phyloP scores from a whole-genome alignment of 495 filamentous ascomycete genomes.

The Peziza echinospora region DNA sequence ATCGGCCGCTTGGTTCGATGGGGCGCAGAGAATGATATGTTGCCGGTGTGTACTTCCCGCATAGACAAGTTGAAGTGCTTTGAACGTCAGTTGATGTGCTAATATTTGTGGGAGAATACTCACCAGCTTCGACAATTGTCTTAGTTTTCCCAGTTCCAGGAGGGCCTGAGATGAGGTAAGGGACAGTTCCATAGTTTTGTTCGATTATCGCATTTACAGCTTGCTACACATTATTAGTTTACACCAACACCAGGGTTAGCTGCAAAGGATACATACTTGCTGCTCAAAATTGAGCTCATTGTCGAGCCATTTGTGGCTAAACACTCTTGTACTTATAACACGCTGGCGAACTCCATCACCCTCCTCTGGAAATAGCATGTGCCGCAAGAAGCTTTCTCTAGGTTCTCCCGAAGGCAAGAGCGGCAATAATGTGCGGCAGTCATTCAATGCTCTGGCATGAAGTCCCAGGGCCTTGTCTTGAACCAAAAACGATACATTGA shows the following conservation, averaged over 20 bases:
- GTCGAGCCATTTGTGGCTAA: constrained; percentile 22
- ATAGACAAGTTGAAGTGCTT: constrained; percentile 17
- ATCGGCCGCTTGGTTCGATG: constrained; percentile 35
- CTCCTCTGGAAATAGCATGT: constrained; percentile 30
- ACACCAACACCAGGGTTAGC: not conserved
- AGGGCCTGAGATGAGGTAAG: constrained; percentile 32
- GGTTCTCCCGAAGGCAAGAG: constrained; percentile 8
- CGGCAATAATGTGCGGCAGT: no score
- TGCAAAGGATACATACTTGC: constrained; percentile 10
- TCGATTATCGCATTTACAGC: constrained; percentile 26
- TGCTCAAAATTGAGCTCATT: constrained; percentile 31
- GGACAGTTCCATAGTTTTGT: constrained; percentile 27
- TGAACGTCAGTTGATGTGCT: no score
- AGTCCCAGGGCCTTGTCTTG: constrained; percentile 16
- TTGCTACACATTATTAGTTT: constrained; percentile 11
- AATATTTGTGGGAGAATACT: no score
- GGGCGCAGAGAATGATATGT: constrained; percentile 34
- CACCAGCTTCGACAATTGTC: constrained; percentile 29
- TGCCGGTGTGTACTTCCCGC: constrained; percentile 13
- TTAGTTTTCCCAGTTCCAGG: constrained; percentile 36
- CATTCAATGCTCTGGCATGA: constrained; percentile 15
- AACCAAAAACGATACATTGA: constrained; percentile 23
- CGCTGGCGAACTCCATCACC: constrained; percentile 23
- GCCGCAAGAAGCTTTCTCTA: constrained; percentile 23
- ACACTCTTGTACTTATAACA: constrained; percentile 19